Evolutionary conservation across 2,329 filamentous ascomycete genomes (phyloP), one percentile per base, ranked within the genome.

Genomic region (Hirsutella rhossiliensis): DNA sequence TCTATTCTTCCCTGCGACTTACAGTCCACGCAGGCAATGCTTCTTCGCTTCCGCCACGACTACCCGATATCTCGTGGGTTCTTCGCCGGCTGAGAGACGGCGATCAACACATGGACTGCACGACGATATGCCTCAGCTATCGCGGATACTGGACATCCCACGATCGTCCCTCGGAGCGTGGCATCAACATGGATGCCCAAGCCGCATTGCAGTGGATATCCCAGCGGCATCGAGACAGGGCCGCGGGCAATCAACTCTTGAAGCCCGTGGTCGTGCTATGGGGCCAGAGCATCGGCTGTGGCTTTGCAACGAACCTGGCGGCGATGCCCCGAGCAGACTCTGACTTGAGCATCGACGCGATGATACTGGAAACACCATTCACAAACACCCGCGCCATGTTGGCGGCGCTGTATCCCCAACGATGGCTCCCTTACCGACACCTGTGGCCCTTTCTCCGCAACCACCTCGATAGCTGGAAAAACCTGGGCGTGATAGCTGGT

Each of bases 91-190:
- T 76, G 38, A 62, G 61, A 54, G 62, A 67, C 37, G 54, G 56
- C 28, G 51, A 59, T n/a, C 47, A 56, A n/a, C 53, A 60, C 32
- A 50, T 57, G 27, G 52, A 56, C 47, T 71, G 71, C 50, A 75
- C 66, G 1, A 66, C 76, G 51, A 63, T 76, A 9, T 75, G 74
- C 46, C 58, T 79, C 29, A 78, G 74, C 50, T 80, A 87, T 56
- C 76, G 84, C 38, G 83, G 84, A 11, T 90, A 82, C 58, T 90
- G 85, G 86, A 87, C 72, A 11, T 89, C 84, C 2, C 71, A 75
- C 29, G 85, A 87, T 17, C 71, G 79, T 4, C 76, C 84, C 8
- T 82, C 78, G 3, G 83, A 89, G 56, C 64, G 62, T 32, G 85
- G 84, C 2, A 82, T 90, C 50, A 73, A 83, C 52, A 62, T 71